Evolutionary conservation across 768 basidiomycete genomes (phyloP).

Genomic region (Mrakia gelida): DNA sequence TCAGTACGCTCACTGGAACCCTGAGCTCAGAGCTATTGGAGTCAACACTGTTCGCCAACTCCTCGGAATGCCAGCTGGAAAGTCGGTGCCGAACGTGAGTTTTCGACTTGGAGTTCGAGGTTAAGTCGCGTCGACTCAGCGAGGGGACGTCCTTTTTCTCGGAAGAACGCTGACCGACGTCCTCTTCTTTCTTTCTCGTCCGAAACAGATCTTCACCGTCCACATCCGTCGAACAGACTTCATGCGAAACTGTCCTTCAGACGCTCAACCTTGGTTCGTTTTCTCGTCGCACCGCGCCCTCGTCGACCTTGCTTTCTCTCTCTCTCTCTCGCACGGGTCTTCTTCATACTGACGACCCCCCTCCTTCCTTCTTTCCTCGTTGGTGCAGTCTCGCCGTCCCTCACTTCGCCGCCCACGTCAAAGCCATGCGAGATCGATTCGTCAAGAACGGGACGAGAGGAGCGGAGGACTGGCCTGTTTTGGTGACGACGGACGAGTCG

Average conservation of each 20-base stretch:
- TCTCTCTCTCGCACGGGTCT: too few species aligned
- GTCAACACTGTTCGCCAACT: not conserved
- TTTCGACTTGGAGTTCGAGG: too few species aligned
- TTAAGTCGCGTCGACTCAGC: not conserved
- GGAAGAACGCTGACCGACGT: too few species aligned
- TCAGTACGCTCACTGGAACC: not conserved
- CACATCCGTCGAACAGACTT: slow-evolving; percentile 12
- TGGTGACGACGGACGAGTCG: not conserved
- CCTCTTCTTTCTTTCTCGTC: too few species aligned
- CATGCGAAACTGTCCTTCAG: not conserved
- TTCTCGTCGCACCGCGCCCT: not conserved
- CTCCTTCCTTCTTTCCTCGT: too few species aligned
- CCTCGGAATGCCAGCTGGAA: not conserved
- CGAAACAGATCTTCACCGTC: not conserved
- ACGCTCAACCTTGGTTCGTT: not conserved
- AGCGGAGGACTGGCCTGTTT: not conserved
- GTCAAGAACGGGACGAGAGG: not conserved
- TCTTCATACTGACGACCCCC: too few species aligned
- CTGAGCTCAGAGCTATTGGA: not conserved
- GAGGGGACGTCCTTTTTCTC: not conserved
- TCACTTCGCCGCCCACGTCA: not conserved
- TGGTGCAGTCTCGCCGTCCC: not conserved
- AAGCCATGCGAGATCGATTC: not conserved
- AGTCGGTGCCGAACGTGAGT: not conserved
- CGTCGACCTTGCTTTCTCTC: too few species aligned